Evolutionary conservation across 148 eudicot species (phyloP), one percentile per base, ranked within the genome.

Genomic region (Cornus controversa): DNA sequence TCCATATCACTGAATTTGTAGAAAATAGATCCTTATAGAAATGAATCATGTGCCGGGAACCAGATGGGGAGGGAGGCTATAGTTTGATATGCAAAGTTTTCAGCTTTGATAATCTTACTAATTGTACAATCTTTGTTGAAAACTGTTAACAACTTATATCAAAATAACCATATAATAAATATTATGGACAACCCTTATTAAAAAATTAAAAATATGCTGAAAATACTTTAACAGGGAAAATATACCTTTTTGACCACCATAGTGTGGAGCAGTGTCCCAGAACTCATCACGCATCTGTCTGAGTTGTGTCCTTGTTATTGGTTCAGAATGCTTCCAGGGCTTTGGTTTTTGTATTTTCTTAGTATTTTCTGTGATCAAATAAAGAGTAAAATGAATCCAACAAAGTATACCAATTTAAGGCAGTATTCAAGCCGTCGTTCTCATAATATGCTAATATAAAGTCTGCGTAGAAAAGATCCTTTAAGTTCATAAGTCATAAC

Each of bases 201-300:
- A 26, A 70, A 14, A 27, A 27, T 66, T 26, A 58, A 26, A 70
- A 14, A 47, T 29, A 26, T 2, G 36, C 24, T 22, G 28, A 67
- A 0, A 47, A 53, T 27, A 68, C 34, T 53, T 76, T 29, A 9
- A 60, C 10, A 71, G 25, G 53, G 68, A 31, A 34, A 26, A 50
- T 68, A 29, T 77, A 93, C 97, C 97, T 91, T 84, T 87, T 72
- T 82, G 84, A 54, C 97, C 97, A 73, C 94, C 93, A 81, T 93
- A 93, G 78, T 93, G 98, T 34, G 95, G 98, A 67, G 98, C 93
- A 76, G 98, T 91, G 77, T 91, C 98, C 98, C 98, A 93, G 77
- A 93, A 93, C 77, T 91, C 98, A 69, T 93, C 98, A 70, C 98
- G 96, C 93, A 91, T 83, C 87, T 79, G 82, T 70, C 74, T 81